Conservation (phyloP, 352 stramenopile species). For the Globisporangium nunn region DNA sequence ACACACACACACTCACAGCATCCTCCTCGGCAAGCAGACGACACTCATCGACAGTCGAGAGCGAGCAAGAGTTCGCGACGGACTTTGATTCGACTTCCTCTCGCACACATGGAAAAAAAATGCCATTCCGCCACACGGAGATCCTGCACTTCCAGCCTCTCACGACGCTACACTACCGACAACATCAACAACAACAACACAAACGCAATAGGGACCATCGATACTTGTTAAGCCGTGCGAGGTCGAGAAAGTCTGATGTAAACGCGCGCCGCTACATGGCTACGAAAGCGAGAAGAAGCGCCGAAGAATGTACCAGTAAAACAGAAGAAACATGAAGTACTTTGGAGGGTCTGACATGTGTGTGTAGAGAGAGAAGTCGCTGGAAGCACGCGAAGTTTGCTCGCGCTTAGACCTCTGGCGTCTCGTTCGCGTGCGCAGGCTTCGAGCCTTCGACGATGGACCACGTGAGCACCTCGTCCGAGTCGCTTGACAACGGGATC, state of each 20-base stretch:
- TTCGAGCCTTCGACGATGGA: conserved; percentile 13
- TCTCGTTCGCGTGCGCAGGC: not conserved
- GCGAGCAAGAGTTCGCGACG: not conserved
- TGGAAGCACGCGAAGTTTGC: too few species aligned
- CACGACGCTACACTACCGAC: not conserved
- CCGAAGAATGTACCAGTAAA: too few species aligned
- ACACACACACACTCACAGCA: not conserved
- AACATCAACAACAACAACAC: not conserved
- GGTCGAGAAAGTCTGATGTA: too few species aligned
- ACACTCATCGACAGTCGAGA: not conserved
- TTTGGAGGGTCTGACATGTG: too few species aligned
- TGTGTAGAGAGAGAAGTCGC: too few species aligned
- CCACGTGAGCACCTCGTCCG: conserved; percentile 7
- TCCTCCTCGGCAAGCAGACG: not conserved
- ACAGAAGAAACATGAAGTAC: too few species aligned
- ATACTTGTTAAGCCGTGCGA: not conserved
- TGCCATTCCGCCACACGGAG: too few species aligned
- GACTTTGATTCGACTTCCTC: too few species aligned
- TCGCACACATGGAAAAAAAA: too few species aligned
- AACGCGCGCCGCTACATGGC: too few species aligned
- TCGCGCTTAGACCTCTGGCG: conserved; percentile 1
- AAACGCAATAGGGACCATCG: not conserved
- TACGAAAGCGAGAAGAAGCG: too few species aligned
- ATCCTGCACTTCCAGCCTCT: too few species aligned
- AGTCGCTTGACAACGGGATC: conserved; percentile 1